Evolutionary conservation across 164 flowering plant species (phyloP), one percentile per base, ranked within the genome.

Genomic region (Kalanchoe fedtschenkoi): DNA sequence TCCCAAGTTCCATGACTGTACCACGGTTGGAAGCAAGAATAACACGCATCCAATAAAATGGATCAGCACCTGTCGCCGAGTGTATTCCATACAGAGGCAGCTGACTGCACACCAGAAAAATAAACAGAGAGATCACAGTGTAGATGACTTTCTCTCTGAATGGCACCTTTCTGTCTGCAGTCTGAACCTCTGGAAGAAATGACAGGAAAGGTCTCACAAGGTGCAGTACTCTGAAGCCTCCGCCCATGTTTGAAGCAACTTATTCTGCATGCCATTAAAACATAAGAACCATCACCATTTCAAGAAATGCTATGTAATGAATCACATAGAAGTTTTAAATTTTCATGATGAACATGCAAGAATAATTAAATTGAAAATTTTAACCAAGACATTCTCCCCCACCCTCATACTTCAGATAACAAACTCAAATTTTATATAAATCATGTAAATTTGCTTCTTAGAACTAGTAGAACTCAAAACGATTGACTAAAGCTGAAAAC

Each of bases 11-110:
- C 84, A 80, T 80, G 58, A 80, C 82, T 43, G 84, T 80, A 24
- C 84, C 84, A 65, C 84, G 77, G 68, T 74, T 80, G 44, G 82
- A 80, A 7, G 82, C 82, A 32, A 80, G 80, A 59, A 80, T 80
- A 42, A 78, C 84, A 61, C 84, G 78, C 82, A 80, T 80, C 84
- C 84, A 80, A 38, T 78, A 80, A 39, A 80, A 80, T 13, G 84
- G 84, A 72, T 80, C 84, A 2, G 78, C 82, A 10, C 82, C 80
- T 0, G 78, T 80, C 7, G 82, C 78, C 4, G 84, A 78, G 71
- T 80, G 84, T 62, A 80, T 80, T 16, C 83, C 83, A 73, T 80
- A 80, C 14, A 80, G 74, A 61, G 84, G 84, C 30, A 80, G 80
- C 70, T 80, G 84, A 67, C 83, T 80, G 78, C 81, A 77, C 6